phyloP scores from a whole-genome alignment of 805 yeast genomes.

The Candida ficus region DNA sequence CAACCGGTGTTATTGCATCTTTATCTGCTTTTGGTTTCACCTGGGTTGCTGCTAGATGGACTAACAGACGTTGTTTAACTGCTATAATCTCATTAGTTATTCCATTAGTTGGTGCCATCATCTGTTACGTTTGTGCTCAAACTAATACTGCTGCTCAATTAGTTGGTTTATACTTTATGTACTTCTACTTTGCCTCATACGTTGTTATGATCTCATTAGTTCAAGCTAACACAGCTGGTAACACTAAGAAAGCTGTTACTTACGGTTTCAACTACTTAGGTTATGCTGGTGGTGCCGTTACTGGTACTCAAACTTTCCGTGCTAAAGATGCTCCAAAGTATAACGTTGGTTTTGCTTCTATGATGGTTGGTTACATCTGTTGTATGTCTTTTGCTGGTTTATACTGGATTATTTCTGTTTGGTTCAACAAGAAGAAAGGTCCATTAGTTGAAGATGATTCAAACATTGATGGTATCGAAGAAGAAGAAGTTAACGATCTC shows the following conservation, averaged over 20 bases:
- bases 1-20: constrained; percentile 28
- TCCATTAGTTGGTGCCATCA: constrained; percentile 26
- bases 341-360: constrained; percentile 38
- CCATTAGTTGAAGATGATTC: constrained; percentile 14
- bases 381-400: constrained; percentile 33
- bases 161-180: constrained; percentile 28
- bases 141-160: constrained; percentile 26
- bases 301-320: constrained; percentile 45
- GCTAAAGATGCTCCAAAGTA: constrained; percentile 37
- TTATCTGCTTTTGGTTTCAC: constrained; percentile 27
- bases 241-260: constrained; percentile 36
- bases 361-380: constrained; percentile 36
- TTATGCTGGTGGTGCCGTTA: constrained; percentile 38
- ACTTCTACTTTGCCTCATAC: constrained; percentile 29
- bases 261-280: constrained; percentile 34
- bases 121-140: constrained; percentile 21
- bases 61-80: constrained; percentile 24
- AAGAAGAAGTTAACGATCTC: constrained; percentile 32
- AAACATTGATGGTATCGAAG: constrained; percentile 25
- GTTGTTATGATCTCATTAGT: constrained; percentile 29
- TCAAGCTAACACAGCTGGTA: constrained; percentile 43
- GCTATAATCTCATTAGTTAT: constrained; percentile 24
- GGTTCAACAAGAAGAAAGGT: constrained; percentile 28
- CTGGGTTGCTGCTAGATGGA: constrained; percentile 29
- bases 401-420: constrained; percentile 28